Base-by-base conservation (phyloP, 345 rosid species). In the Syzygium grande region DNA sequence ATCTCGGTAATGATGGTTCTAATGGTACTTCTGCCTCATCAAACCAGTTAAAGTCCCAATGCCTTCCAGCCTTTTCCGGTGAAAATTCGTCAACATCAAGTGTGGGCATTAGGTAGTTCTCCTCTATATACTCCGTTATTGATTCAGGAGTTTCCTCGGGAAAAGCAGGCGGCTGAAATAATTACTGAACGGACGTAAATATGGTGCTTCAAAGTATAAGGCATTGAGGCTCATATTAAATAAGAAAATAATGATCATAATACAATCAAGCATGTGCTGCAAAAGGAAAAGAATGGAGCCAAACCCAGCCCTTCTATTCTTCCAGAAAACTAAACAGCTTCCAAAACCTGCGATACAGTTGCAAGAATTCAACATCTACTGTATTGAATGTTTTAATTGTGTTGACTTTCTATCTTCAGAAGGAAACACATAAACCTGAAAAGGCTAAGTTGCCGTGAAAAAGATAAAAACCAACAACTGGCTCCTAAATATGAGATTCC, bases 1-100 rank as follows among this genome's bases (percentile, higher is more conserved):
- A 90, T 63, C 95, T 93, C 0, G 99, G 94, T 90, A 95, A 87
- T 22, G 99, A 95, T 43, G 96, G 99, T 86, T 96, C 95, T 84
- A 93, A 89, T 12, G 98, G 95, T 85, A 95, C 92, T 85, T 95
- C 94, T 49, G 92, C 98, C 93, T 89, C 94, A 41, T 92, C 93
- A 93, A 97, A 97, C 99, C 99, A 97, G 89, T 97, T 96, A 90
- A 96, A 96, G 84, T 95, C 96, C 99, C 99, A 97, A 89, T 95
- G 98, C 90, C 93, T 94, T 89, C 94, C 96, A 87, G 91, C 92
- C 38, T 94, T 95, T 87, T 95, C 95, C 1, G 96, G 93, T 59
- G 97, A 94, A 90, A 96, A 97, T 23, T 91, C 95, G 52, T 96
- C 96, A 12, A 90, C 73, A 41, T 95, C 99, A 89, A 97, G 89